Percentiles rank a stretch among this genome's conserved stretches.
Conservation (phyloP, 139 green algal genomes). For the Tetradesmus lagerheimii region DNA sequence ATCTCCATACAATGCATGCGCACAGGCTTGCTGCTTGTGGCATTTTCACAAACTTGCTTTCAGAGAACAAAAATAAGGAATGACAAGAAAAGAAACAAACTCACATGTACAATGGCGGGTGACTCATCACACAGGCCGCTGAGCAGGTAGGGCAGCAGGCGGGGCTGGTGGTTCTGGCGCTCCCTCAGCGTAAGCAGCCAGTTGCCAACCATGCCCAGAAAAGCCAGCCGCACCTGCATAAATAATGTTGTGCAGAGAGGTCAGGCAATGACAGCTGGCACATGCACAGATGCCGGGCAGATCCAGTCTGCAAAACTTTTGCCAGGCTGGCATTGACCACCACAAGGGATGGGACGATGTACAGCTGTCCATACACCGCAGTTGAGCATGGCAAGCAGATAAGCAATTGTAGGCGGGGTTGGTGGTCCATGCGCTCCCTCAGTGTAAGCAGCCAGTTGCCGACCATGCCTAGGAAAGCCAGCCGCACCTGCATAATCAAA, state of each 20-base stretch:
- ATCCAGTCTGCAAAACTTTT: no score
- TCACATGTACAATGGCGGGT: slow-evolving; percentile 44
- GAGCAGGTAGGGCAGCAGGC: slow-evolving; percentile 81
- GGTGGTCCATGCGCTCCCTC: slow-evolving; percentile 75
- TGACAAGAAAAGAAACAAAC: no score
- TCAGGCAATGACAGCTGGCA: not conserved
- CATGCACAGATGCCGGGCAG: not conserved
- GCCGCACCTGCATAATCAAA: slow-evolving; percentile 61
- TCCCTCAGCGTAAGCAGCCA: slow-evolving; percentile 77
- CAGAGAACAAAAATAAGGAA: no score
- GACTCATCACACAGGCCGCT: slow-evolving; percentile 68
- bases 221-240: slow-evolving; percentile 71
- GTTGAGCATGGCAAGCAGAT: not conserved
- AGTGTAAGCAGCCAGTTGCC: slow-evolving; percentile 77
- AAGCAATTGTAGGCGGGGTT: slow-evolving; percentile 51
- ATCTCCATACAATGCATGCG: no score
- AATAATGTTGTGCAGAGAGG: not conserved
- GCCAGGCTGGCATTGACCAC: no score
- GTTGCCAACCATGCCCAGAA: slow-evolving; percentile 63
- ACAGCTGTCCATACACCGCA: not conserved
- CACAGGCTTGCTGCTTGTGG: slow-evolving; percentile 32
- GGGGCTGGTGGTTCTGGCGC: slow-evolving; percentile 74
- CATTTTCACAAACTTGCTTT: no score
- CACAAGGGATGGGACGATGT: no score
- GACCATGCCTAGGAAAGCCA: slow-evolving; percentile 68